Evolutionary conservation across 2,329 filamentous ascomycete genomes (phyloP).

Genomic region (Aspergillus quadrilineatus): DNA sequence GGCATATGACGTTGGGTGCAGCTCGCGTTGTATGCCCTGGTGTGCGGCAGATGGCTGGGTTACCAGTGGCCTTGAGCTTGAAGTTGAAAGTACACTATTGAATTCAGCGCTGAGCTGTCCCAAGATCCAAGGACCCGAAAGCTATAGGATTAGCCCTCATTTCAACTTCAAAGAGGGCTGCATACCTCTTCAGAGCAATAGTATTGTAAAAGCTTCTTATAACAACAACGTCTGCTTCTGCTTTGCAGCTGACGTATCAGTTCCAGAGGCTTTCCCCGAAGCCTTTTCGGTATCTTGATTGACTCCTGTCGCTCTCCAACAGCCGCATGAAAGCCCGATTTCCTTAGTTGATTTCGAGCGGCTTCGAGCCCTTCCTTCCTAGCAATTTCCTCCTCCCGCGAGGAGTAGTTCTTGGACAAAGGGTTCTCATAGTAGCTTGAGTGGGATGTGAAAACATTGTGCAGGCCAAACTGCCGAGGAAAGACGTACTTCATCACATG

Average conservation of each 20-base stretch:
- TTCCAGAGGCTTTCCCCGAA: slow-evolving; percentile 61
- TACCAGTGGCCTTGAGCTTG: slow-evolving; percentile 21
- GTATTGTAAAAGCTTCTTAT: slow-evolving; percentile 72
- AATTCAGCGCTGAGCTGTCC: slow-evolving; percentile 13
- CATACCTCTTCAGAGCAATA: slow-evolving; percentile 67
- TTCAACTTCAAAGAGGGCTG: no score
- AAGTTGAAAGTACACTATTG: slow-evolving; percentile 13
- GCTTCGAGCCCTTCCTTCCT: slow-evolving; percentile 19
- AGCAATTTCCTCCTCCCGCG: slow-evolving; percentile 78
- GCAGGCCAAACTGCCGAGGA: slow-evolving; percentile 81
- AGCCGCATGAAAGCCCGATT: slow-evolving; percentile 12
- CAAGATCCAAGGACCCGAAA: slow-evolving; percentile 26
- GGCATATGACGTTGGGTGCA: no score
- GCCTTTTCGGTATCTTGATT: slow-evolving; percentile 43
- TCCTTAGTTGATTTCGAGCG: slow-evolving; percentile 1
- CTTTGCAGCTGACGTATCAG: slow-evolving; percentile 69
- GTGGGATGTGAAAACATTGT: slow-evolving; percentile 83
- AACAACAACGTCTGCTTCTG: slow-evolving; percentile 73
- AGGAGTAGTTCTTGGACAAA: slow-evolving; percentile 77
- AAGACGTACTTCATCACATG: slow-evolving; percentile 92
- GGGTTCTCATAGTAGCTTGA: slow-evolving; percentile 65
- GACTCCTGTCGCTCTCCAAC: background rate
- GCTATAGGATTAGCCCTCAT: slow-evolving; percentile 21
- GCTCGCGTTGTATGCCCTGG: slow-evolving; percentile 10
- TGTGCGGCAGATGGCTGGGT: slow-evolving; percentile 25